These are phyloP conservation scores for Apophysomyces ossiformis DNA, from an alignment of 371 early-diverging fungal genomes.

Conservation along the genomic window DNA sequence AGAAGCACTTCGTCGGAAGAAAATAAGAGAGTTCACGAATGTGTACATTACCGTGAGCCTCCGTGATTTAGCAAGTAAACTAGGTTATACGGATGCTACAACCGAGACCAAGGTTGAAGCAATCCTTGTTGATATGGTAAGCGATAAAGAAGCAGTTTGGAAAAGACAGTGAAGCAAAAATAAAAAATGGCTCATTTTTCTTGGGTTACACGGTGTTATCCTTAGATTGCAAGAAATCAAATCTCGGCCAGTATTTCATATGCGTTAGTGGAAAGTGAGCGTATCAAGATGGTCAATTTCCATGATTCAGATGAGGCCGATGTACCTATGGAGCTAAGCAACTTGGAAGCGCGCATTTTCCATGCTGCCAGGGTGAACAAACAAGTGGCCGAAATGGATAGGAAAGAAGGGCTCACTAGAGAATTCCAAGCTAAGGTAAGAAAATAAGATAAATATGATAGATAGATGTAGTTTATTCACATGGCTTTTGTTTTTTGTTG, in stretches of 20 bases:
- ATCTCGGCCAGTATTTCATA: slow-evolving; percentile 67
- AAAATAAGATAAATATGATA: neutral
- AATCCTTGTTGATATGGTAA: slow-evolving; percentile 60
- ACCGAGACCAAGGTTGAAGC: slow-evolving; percentile 45
- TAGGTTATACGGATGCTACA: slow-evolving; percentile 32
- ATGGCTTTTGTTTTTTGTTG: slow-evolving; percentile 11
- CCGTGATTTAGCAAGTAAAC: slow-evolving; percentile 66
- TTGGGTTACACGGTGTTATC: slow-evolving; percentile 16
- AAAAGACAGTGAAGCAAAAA: no score
- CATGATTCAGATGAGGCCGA: slow-evolving; percentile 53
- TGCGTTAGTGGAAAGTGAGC: slow-evolving; percentile 24
- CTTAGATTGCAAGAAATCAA: slow-evolving; percentile 57
- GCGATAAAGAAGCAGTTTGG: neutral
- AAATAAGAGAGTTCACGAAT: slow-evolving; percentile 73
- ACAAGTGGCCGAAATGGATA: slow-evolving; percentile 50
- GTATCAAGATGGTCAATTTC: slow-evolving; percentile 76
- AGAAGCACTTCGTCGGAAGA: slow-evolving; percentile 57
- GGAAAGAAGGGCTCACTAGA: slow-evolving; percentile 49
- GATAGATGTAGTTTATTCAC: neutral
- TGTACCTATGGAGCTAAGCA: slow-evolving; percentile 41
- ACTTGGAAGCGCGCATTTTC: slow-evolving; percentile 57
- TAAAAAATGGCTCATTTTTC: neutral
- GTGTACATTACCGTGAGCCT: slow-evolving; percentile 80
- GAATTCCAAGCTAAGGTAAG: slow-evolving; percentile 59
- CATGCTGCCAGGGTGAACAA: slow-evolving; percentile 44